phyloP scores from a whole-genome alignment of 345 rosid genomes.

The Citrus sp. region DNA sequence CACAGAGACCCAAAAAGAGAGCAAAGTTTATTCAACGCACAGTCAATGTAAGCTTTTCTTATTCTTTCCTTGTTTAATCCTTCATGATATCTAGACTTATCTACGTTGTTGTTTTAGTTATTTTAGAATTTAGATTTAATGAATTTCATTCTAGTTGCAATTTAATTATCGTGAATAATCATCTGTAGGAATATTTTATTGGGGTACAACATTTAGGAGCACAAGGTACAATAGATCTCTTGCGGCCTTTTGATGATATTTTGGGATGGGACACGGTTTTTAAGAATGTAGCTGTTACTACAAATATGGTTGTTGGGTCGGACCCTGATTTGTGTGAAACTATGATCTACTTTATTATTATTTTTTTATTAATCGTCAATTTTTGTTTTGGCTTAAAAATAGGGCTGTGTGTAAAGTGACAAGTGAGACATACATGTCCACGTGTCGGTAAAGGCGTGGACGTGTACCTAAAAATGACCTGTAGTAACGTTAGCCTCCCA shows the following conservation, averaged over 20 bases:
- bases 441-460: conserved; percentile 23
- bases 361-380: background rate
- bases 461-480: conserved; percentile 3
- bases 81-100: background rate
- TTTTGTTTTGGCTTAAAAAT: background rate
- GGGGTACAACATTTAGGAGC: background rate
- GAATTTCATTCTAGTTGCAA: background rate
- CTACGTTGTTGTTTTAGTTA: background rate
- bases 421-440: conserved; percentile 8
- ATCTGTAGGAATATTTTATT: background rate
- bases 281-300: background rate
- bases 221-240: background rate
- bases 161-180: background rate
- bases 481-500: background rate
- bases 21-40: conserved; percentile 70
- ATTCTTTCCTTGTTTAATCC: background rate
- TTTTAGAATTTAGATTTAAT: background rate
- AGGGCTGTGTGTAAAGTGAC: background rate
- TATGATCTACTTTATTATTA: background rate
- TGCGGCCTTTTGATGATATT: background rate
- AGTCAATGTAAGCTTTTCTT: conserved; percentile 52
- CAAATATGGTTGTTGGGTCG: conserved; percentile 3
- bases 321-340: background rate
- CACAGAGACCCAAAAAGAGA: conserved; percentile 76
- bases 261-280: background rate